Evolutionary conservation across 164 flowering plant genomes (phyloP), one percentile per base, ranked within the genome.

Genomic region (Nymphaea thermarum): DNA sequence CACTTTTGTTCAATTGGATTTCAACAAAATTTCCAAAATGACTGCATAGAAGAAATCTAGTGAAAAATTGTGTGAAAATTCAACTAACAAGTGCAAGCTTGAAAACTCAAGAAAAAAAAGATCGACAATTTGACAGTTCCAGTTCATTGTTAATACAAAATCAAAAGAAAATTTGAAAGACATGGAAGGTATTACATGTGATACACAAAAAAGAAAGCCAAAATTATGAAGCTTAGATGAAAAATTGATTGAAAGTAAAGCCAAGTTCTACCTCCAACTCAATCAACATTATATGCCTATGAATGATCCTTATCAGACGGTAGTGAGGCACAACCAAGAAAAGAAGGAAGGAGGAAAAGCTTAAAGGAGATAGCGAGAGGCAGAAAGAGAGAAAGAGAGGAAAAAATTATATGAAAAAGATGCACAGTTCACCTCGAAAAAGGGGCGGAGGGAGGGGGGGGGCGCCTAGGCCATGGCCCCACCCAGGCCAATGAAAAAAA

Each of bases 21-120:
- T 90, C 97, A 64, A 92, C 99, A 75, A 94, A 94, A 74, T 94
- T 94, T 36, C 99, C 99, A 77, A 94, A 94, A 53, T 98, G 99
- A 77, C 99, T 94, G 83, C 78, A 78, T 6, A 53, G 10, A 67
- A 72, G 25, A 67, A 78, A 67, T 47, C 4, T 47, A 25, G 36
- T 7, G 55, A 4, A 47, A 4, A 14, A 7, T 3, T 47, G 2
- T 25, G 36, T 25, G 36, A 25, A 25, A 25, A 25, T 25, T 25
- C 36, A 25, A 25, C 36, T 25, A 25, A 25, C 1, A 25, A 25
- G 1, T 47, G 55, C 12, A 47, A 47, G 55, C 55, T 3, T 14
- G 36, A 25, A 25, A 25, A 25, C 36, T 25, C 36, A 25, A 25
- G 36, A 25, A 25, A 25, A 25, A 25, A 25, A 25, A 1, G 36